Evolutionary conservation across 805 yeast species (phyloP).

Genomic region (Candida koratica): DNA sequence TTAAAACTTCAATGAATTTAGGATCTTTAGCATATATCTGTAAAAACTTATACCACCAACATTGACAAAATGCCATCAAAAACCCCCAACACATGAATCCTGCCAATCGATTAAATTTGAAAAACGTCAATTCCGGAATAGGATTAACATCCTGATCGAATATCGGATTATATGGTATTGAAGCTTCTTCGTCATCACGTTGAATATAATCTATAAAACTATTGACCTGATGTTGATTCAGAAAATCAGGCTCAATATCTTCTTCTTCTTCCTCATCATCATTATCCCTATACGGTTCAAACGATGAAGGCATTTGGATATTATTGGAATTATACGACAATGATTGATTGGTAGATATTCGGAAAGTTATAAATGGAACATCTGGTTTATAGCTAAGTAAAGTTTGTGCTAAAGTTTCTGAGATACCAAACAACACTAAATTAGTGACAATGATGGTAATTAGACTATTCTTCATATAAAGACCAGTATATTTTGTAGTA

Average conservation of each 20-base stretch:
- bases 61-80: slow-evolving; percentile 74
- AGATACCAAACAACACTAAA: slow-evolving; percentile 77
- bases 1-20: slow-evolving; percentile 75
- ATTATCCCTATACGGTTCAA: slow-evolving; percentile 9
- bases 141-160: slow-evolving; percentile 7
- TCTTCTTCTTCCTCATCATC: slow-evolving; percentile 11
- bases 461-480: slow-evolving; percentile 63
- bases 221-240: slow-evolving; percentile 20
- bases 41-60: slow-evolving; percentile 82
- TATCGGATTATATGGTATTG: slow-evolving; percentile 12
- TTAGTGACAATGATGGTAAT: slow-evolving; percentile 81
- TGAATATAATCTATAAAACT: slow-evolving; percentile 33
- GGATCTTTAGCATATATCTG: slow-evolving; percentile 82
- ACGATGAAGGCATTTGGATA: background rate
- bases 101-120: slow-evolving; percentile 64
- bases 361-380: slow-evolving; percentile 13
- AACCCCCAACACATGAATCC: slow-evolving; percentile 90
- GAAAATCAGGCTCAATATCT: slow-evolving; percentile 12
- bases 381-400: slow-evolving; percentile 34
- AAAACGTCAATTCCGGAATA: slow-evolving; percentile 33
- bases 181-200: slow-evolving; percentile 17
- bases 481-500: slow-evolving; percentile 53
- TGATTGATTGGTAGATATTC: slow-evolving; percentile 4
- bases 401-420: slow-evolving; percentile 86
- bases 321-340: slow-evolving; percentile 21